A percentile compares a stretch with the other conserved stretches of the same genome.
phyloP scores from a whole-genome alignment of 2,329 filamentous ascomycete genomes.

The Fusarium pilosicola region DNA sequence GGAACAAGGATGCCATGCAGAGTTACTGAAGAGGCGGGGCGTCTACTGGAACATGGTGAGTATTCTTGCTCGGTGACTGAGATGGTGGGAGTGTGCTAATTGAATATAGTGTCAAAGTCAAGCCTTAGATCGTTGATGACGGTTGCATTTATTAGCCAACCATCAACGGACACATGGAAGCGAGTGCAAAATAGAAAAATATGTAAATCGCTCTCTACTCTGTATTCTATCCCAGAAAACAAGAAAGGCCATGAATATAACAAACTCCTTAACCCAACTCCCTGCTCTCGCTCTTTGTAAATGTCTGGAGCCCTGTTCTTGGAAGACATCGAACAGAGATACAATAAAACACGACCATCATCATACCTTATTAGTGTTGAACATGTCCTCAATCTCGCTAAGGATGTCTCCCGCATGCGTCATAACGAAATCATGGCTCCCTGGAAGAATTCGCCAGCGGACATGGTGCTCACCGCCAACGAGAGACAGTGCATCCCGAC shows the following conservation, averaged over 20 bases:
- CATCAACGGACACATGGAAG: neutral
- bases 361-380: constrained; percentile 47
- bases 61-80: constrained; percentile 6
- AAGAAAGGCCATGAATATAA: neutral
- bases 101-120: constrained; percentile 66
- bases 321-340: neutral
- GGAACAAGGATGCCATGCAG: constrained; percentile 63
- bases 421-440: constrained; percentile 71
- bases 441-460: constrained; percentile 61
- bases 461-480: constrained; percentile 61
- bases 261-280: constrained; percentile 14
- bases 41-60: constrained; percentile 69
- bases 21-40: constrained; percentile 61
- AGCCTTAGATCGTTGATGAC: constrained; percentile 61
- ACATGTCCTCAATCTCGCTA: constrained; percentile 59
- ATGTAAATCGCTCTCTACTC: constrained; percentile 16
- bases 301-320: neutral
- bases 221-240: constrained; percentile 7
- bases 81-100: constrained; percentile 34
- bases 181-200: neutral
- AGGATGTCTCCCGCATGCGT: constrained; percentile 60
- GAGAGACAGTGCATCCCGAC: constrained; percentile 60
- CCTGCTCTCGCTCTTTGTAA: constrained; percentile 2
- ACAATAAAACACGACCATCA: neutral
- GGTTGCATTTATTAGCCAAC: too few species aligned